Percentiles rank a stretch among this genome's conserved stretches.
phyloP scores from a whole-genome alignment of 805 yeast genomes.

The Tetrapisispora namnaoensis region DNA sequence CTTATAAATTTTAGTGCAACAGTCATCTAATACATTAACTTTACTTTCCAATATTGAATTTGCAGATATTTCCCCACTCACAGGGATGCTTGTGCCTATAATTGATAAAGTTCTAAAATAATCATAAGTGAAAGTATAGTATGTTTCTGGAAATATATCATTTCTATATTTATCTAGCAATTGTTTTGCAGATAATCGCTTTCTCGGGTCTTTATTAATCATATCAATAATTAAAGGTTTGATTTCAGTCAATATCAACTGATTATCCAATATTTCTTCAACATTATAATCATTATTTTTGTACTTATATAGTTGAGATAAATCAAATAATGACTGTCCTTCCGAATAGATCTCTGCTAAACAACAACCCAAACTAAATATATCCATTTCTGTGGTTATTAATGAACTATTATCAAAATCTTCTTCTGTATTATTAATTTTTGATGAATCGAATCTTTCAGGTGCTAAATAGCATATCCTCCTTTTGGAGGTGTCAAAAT shows the following conservation, averaged over 20 bases:
- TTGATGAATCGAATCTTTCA: constrained; percentile 53
- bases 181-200: constrained; percentile 47
- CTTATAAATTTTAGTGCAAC: constrained; percentile 46
- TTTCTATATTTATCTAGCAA: constrained; percentile 43
- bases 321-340: constrained; percentile 76
- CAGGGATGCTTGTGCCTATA: constrained; percentile 16
- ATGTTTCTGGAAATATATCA: constrained; percentile 53
- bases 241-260: constrained; percentile 41
- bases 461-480: constrained; percentile 90
- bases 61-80: constrained; percentile 10
- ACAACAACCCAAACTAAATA: constrained; percentile 77
- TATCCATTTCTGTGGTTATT: constrained; percentile 62
- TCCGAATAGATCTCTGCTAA: constrained; percentile 83
- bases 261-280: constrained; percentile 16
- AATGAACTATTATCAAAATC: constrained; percentile 9
- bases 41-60: constrained; percentile 14
- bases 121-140: constrained; percentile 60
- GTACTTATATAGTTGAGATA: constrained; percentile 80
- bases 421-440: constrained; percentile 5
- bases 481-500: constrained; percentile 82
- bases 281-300: constrained; percentile 61
- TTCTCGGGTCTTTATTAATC: constrained; percentile 52
- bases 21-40: constrained; percentile 12
- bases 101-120: constrained; percentile 41
- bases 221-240: constrained; percentile 50